Conservation (phyloP, 225 moss, liverwort and hornwort species). For the Ulota crispa region DNA sequence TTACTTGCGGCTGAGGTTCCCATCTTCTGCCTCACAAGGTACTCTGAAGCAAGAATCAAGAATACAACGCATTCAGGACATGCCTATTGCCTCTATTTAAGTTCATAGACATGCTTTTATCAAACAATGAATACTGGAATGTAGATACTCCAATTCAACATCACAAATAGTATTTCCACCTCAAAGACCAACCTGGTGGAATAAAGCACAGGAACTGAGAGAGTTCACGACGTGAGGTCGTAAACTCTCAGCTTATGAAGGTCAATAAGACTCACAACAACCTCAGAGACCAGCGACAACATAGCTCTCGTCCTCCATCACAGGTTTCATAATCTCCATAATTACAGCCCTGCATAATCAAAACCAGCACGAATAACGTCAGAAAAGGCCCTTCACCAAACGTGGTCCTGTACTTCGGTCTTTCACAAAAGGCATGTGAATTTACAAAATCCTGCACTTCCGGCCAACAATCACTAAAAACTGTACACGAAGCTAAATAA, state of each 20-base stretch:
- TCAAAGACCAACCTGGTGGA: background rate
- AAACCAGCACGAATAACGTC: background rate
- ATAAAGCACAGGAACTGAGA: background rate
- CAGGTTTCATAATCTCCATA: slow-evolving; percentile 30
- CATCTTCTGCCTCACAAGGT: background rate
- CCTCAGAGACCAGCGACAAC: slow-evolving; percentile 40
- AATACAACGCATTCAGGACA: background rate
- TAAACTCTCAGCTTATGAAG: background rate
- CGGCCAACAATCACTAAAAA: background rate
- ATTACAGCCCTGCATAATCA: slow-evolving; percentile 27
- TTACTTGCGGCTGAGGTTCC: background rate
- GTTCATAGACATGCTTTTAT: background rate
- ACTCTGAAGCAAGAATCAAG: background rate
- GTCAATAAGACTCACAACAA: background rate
- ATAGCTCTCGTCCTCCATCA: slow-evolving; percentile 39
- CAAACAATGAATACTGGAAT: background rate
- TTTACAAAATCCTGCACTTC: background rate
- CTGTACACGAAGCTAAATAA: background rate
- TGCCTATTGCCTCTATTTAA: background rate
- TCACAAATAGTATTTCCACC: background rate
- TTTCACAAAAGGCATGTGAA: background rate
- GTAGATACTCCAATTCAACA: background rate
- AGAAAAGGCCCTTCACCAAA: background rate
- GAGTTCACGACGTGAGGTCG: background rate
- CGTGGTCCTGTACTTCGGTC: background rate